Percentiles rank a stretch among this genome's conserved stretches.
These are phyloP conservation scores for Penicillium parvum DNA, from an alignment of 495 filamentous ascomycete genomes.

Conservation along the genomic window DNA sequence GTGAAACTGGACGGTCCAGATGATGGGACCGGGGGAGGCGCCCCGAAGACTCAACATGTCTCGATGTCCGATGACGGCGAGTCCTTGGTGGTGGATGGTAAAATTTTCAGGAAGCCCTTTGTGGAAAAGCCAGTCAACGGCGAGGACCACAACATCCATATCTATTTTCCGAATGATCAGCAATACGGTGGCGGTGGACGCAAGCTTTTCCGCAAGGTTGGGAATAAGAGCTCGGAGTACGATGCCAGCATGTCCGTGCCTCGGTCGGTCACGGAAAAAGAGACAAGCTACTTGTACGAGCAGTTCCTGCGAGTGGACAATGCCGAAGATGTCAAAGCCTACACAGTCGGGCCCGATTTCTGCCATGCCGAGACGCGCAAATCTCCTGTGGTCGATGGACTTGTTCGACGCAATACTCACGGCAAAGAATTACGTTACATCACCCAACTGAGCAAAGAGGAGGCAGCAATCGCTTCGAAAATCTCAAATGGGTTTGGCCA, in stretches of 20 bases:
- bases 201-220: conserved; percentile 91
- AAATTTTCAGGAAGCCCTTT: conserved; percentile 81
- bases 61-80: conserved; percentile 83
- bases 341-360: conserved; percentile 89
- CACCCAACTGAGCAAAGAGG: conserved; percentile 74
- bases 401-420: conserved; percentile 92
- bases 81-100: conserved; percentile 80
- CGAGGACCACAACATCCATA: conserved; percentile 97
- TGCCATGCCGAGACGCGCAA: conserved; percentile 97
- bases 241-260: conserved; percentile 71
- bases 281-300: conserved; percentile 89
- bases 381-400: conserved; percentile 92
- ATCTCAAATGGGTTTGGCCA: conserved; percentile 94
- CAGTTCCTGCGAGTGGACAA: conserved; percentile 95
- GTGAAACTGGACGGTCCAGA: conserved; percentile 70
- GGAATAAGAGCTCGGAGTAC: conserved; percentile 96
- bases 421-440: conserved; percentile 97
- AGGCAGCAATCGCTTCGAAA: conserved; percentile 77
- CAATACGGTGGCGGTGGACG: conserved; percentile 77
- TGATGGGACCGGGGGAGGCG: conserved; percentile 66
- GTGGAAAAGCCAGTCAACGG: conserved; percentile 98
- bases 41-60: conserved; percentile 56
- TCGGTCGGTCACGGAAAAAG: conserved; percentile 70
- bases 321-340: conserved; percentile 96
- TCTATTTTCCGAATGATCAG: conserved; percentile 83